Conservation (phyloP, 495 filamentous ascomycete genomes). For the Podospora anserina region DNA sequence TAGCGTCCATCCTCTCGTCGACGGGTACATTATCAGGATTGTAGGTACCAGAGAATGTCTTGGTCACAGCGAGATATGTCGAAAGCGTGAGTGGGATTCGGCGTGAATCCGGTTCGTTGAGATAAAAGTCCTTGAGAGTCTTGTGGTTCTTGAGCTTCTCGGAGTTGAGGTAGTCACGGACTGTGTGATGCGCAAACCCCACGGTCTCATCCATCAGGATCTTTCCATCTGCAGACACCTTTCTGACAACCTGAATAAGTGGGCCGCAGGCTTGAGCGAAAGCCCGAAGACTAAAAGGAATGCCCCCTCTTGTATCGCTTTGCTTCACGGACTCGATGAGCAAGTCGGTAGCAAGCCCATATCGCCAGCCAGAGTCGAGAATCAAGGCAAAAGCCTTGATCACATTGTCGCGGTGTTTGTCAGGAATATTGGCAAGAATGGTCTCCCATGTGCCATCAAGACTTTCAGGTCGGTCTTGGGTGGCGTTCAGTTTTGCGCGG, state of each 20-base stretch:
- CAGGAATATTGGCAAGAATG: conserved; percentile 31
- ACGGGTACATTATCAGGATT: neutral
- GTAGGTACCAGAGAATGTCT: neutral
- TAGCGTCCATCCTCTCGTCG: neutral
- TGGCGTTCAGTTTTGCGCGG: conserved; percentile 25
- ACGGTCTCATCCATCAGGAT: neutral
- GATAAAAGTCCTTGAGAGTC: neutral
- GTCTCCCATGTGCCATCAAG: conserved; percentile 43
- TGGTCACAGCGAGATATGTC: neutral
- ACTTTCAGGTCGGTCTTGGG: conserved; percentile 29
- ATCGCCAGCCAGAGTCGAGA: neutral
- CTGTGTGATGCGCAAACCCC: conserved; percentile 20
- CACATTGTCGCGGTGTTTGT: conserved; percentile 28
- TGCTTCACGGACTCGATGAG: neutral
- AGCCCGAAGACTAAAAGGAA: conserved; percentile 4
- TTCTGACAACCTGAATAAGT: conserved; percentile 9
- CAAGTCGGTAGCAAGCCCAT: neutral
- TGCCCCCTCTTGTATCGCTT: neutral
- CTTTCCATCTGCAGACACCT: neutral
- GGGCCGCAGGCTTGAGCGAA: conserved; percentile 7
- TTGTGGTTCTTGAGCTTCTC: neutral
- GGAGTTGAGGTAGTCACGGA: conserved; percentile 19
- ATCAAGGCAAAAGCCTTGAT: conserved; percentile 4
- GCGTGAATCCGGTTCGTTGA: neutral
- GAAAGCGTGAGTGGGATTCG: neutral